These are phyloP conservation scores for Hydnum rufescens DNA, from an alignment of 768 basidiomycete genomes.

Conservation along the genomic window DNA sequence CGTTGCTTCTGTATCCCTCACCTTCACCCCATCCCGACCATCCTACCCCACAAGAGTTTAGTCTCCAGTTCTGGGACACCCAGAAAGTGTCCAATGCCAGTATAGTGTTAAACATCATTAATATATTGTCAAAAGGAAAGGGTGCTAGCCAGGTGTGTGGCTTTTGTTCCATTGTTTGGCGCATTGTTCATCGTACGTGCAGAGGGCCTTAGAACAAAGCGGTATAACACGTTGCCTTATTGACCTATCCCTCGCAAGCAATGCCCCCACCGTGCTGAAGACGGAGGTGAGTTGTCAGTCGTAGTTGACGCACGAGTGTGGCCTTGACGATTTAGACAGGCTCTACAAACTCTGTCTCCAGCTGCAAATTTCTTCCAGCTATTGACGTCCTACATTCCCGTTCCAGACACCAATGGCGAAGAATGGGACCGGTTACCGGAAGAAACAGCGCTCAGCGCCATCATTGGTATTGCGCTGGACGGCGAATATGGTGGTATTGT, in stretches of 20 bases:
- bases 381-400: constrained; percentile 60
- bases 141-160: constrained; percentile 20
- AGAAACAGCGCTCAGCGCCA: constrained; percentile 59
- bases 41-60: constrained; percentile 67
- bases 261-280: constrained; percentile 75
- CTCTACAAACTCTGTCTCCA: constrained; percentile 39
- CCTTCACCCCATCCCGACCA: constrained; percentile 31
- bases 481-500: constrained; percentile 63
- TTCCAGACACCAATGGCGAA: constrained; percentile 69
- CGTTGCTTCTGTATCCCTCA: constrained; percentile 50
- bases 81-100: constrained; percentile 70
- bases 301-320: constrained; percentile 1
- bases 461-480: constrained; percentile 65
- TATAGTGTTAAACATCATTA: constrained; percentile 64
- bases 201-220: constrained; percentile 21
- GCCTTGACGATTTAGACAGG: constrained; percentile 19
- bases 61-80: constrained; percentile 89
- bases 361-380: constrained; percentile 34
- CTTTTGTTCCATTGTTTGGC: neutral
- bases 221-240: constrained; percentile 50
- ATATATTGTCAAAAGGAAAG: constrained; percentile 46
- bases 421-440: constrained; percentile 81
- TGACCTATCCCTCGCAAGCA: constrained; percentile 83
- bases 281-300: constrained; percentile 36
- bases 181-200: neutral